These are phyloP conservation scores for Phylloporus rhodoxanthus DNA, from an alignment of 768 basidiomycete genomes.

Conservation along the genomic window DNA sequence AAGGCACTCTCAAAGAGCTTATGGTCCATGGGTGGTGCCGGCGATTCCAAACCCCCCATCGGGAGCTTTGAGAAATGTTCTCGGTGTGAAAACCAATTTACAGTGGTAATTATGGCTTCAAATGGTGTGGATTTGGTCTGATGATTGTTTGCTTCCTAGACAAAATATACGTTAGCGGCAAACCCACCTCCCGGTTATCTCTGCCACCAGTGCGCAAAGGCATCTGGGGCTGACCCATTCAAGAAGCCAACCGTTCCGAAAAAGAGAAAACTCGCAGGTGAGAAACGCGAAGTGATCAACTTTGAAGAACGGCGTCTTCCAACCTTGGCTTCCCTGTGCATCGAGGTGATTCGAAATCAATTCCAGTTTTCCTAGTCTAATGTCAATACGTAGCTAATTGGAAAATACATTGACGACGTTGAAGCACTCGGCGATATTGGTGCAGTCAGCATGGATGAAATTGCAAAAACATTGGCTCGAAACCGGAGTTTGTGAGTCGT, in stretches of 20 bases:
- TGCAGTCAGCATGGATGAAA: slow-evolving; percentile 72
- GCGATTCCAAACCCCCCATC: slow-evolving; percentile 51
- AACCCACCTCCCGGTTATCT: slow-evolving; percentile 69
- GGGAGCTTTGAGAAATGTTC: slow-evolving; percentile 82
- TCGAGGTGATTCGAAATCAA: slow-evolving; percentile 44
- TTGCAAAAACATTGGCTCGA: slow-evolving; percentile 76
- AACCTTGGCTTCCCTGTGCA: slow-evolving; percentile 72
- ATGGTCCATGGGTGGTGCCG: slow-evolving; percentile 29
- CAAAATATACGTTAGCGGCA: slow-evolving; percentile 78
- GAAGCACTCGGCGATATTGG: slow-evolving; percentile 88
- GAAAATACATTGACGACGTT: slow-evolving; percentile 82
- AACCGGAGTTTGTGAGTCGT: slow-evolving; percentile 70
- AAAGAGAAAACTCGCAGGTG: slow-evolving; percentile 58
- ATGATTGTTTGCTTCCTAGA: slow-evolving; percentile 39
- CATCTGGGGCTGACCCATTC: slow-evolving; percentile 76
- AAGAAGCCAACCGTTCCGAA: slow-evolving; percentile 63
- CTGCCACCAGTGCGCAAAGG: slow-evolving; percentile 80
- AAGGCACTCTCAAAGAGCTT: slow-evolving; percentile 53
- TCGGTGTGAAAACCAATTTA: slow-evolving; percentile 77
- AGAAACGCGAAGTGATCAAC: slow-evolving; percentile 60
- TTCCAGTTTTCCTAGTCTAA: background rate
- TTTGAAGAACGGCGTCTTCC: slow-evolving; percentile 69
- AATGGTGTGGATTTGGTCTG: background rate
- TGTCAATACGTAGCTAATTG: slow-evolving; percentile 54
- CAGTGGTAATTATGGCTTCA: slow-evolving; percentile 56